Evolutionary conservation across 78 protist genomes (phyloP), one percentile per base, ranked within the genome.

Genomic region (Dictyostelium intermedium): DNA sequence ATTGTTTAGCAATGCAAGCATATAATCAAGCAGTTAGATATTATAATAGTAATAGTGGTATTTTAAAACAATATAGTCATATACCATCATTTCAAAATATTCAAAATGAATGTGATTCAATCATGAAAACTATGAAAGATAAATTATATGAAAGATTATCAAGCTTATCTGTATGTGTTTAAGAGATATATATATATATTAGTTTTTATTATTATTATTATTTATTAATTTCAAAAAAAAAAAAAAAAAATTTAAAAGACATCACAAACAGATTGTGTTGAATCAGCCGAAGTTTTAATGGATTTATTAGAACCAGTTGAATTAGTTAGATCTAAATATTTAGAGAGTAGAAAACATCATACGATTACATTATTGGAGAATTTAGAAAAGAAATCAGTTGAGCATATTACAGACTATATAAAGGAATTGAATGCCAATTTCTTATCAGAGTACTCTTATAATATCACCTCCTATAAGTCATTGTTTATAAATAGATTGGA

Each of bases 51-150:
- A 85, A 97, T 5, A 18, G 50, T 47, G 96, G 76, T 39, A 91
- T 98, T 39, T 89, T 98, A 18, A 66, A 91, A 34, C 97, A 95
- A 30, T 97, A 98, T 81, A 45, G 81, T 27, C 97, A 98, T 66
- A 63, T 98, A 34, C 98, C 98, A n/a, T 76, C 98, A 16, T 98
- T 98, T 95, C 92, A 82, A 45, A 73, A 77, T 53, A 95, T 95
- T 72, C 93, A 95, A 72, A 56, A 50, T 23, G 96, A 92, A 56
- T 92, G 96, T 61, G 92, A 92, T 53, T 14, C 61, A 35, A 92
- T 92, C 8, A 92, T 92, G 53, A 77, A n/a, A 53, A 56, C 50
- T 25, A 81, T 92, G 96, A 82, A 89, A 34, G 61, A 32, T 14
- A 89, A 89, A 25, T 30, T 89, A 13, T 80, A 89, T 43, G 93